Evolutionary conservation across 2,329 filamentous ascomycete species (phyloP).

Genomic region (Penicillium sp.): DNA sequence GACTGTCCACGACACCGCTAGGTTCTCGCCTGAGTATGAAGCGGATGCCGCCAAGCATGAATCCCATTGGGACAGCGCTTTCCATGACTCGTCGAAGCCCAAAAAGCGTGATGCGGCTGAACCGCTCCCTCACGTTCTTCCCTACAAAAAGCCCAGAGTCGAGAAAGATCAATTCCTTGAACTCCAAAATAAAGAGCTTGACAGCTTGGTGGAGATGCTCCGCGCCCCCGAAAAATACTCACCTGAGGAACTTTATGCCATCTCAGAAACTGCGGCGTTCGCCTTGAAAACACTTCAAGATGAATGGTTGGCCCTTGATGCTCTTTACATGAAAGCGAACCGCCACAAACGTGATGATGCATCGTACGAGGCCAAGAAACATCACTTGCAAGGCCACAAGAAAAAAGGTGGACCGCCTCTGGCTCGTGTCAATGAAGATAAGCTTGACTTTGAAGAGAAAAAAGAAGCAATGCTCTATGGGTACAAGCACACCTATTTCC

Average conservation of each 20-base stretch:
- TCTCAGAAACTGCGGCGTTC: conserved; percentile 56
- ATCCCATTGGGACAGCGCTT: conserved; percentile 34
- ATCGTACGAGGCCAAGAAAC: conserved; percentile 39
- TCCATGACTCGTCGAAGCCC: conserved; percentile 30
- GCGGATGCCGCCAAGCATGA: conserved; percentile 32
- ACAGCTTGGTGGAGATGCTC: conserved; percentile 39
- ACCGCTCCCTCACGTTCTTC: conserved; percentile 29
- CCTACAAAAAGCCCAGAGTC: conserved; percentile 35
- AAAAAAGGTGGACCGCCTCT: conserved; percentile 21
- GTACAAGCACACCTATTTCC: conserved; percentile 58
- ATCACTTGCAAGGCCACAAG: conserved; percentile 18
- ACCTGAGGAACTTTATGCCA: conserved; percentile 54
- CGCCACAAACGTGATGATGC: conserved; percentile 43
- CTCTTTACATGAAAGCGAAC: conserved; percentile 50
- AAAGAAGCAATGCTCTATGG: conserved; percentile 64
- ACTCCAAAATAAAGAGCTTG: conserved; percentile 30
- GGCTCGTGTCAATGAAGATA: conserved; percentile 17
- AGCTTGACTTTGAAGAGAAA: conserved; percentile 55
- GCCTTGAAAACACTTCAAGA: conserved; percentile 60
- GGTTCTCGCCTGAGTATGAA: conserved; percentile 38
- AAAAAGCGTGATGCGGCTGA: conserved; percentile 33
- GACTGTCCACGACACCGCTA: conserved; percentile 39
- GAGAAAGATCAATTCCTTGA: conserved; percentile 40
- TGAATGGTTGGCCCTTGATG: conserved; percentile 56
- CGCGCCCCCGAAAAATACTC: conserved; percentile 44